A percentile compares a stretch with the other conserved stretches of the same genome.
These are phyloP conservation scores for Raddia guianensis DNA, from an alignment of 176 grass and related monocot genomes.

Conservation along the genomic window DNA sequence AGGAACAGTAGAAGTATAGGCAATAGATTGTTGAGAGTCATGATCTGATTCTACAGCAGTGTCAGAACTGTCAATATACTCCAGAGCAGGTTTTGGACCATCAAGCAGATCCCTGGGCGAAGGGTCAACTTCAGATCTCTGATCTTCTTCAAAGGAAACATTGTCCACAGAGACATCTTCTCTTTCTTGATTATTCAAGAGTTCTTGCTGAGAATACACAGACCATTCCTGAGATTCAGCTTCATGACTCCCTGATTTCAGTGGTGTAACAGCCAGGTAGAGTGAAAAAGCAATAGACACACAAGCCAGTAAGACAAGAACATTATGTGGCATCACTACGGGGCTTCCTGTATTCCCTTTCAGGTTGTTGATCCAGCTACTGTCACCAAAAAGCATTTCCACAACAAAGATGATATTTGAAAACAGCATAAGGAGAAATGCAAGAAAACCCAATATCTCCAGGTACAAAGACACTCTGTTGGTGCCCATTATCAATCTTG, in stretches of 20 bases:
- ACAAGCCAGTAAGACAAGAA: conserved; percentile 67
- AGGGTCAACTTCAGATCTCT: conserved; percentile 52
- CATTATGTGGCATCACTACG: conserved; percentile 62
- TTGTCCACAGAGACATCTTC: conserved; percentile 50
- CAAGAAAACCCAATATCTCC: conserved; percentile 77
- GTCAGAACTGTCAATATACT: conserved; percentile 58
- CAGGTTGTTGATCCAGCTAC: conserved; percentile 76
- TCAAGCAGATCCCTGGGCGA: conserved; percentile 37
- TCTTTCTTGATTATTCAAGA: conserved; percentile 39
- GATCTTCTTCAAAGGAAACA: conserved; percentile 59
- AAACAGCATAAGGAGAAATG: conserved; percentile 86
- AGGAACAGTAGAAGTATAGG: conserved; percentile 47
- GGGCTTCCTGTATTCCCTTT: conserved; percentile 73
- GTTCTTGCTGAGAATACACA: conserved; percentile 34
- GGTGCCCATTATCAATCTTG: conserved; percentile 82
- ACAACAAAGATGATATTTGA: conserved; percentile 82
- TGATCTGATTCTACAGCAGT: conserved; percentile 62
- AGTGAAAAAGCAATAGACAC: conserved; percentile 68
- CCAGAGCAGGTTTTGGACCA: conserved; percentile 42
- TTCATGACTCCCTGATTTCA: conserved; percentile 80
- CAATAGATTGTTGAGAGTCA: conserved; percentile 57
- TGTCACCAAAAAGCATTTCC: conserved; percentile 94
- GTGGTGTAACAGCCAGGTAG: conserved; percentile 81
- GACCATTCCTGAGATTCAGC: conserved; percentile 53
- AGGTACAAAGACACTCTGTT: conserved; percentile 79